These are phyloP conservation scores for Fusarium palustre DNA, from an alignment of 2,329 filamentous ascomycete genomes.

Conservation along the genomic window DNA sequence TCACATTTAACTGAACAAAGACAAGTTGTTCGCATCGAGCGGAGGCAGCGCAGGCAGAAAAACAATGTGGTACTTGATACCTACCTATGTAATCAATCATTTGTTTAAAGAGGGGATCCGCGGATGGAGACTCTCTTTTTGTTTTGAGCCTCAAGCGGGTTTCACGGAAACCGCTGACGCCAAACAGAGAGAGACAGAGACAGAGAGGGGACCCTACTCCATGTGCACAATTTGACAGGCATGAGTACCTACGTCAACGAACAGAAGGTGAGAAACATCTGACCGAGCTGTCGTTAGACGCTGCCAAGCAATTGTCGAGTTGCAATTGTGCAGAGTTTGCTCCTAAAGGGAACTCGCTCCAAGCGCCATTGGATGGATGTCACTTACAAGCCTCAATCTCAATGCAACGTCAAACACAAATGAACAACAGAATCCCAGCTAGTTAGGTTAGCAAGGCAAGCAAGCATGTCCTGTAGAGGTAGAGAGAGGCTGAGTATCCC, in stretches of 20 bases:
- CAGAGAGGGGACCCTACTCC: background rate
- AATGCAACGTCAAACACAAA: slow-evolving; percentile 15
- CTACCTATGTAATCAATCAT: background rate
- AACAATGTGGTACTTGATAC: background rate
- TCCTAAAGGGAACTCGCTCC: slow-evolving; percentile 10
- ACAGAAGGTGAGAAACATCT: background rate
- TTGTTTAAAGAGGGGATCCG: slow-evolving; percentile 21
- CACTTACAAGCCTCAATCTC: slow-evolving; percentile 38
- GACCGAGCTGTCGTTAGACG: slow-evolving; percentile 9
- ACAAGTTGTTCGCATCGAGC: slow-evolving; percentile 18
- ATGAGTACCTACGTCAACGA: background rate
- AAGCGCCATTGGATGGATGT: slow-evolving; percentile 28
- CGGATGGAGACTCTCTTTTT: slow-evolving; percentile 8
- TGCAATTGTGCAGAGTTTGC: slow-evolving; percentile 16
- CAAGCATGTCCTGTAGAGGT: background rate
- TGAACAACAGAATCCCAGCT: background rate
- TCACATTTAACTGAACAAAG: slow-evolving; percentile 6
- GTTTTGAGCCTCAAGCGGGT: slow-evolving; percentile 18
- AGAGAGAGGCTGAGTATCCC: background rate
- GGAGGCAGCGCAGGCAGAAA: slow-evolving; percentile 18
- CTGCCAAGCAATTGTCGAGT: slow-evolving; percentile 6
- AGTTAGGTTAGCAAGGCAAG: background rate
- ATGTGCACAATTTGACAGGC: background rate
- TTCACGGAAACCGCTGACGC: slow-evolving; percentile 22
- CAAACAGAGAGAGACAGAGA: background rate